Base-by-base conservation (phyloP, 1,284 basidiomycete species). In the Heliocybe sulcata region DNA sequence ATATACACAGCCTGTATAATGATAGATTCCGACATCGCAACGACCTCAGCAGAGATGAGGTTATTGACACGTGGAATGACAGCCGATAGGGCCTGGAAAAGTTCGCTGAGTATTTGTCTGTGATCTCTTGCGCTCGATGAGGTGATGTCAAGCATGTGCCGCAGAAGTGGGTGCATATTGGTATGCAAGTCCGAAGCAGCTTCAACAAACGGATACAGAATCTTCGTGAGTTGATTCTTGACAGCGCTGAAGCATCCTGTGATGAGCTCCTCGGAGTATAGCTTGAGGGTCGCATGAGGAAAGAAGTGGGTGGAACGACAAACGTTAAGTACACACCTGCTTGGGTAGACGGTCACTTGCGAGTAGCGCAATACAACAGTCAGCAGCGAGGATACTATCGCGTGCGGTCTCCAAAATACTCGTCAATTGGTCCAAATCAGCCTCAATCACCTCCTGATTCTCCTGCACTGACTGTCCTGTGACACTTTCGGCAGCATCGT, bases 221-320 rank as follows among this genome's bases (percentile, higher is more conserved):
- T 76, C 65, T 83, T 83, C 0, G 82, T 83, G 23, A 98, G 80
- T 57, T 89, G 85, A 56, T 87, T 86, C 66, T 95, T 94, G 59
- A 94, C 76, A 0, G 85, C 76, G 35, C 73, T 75, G 8, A 98
- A 77, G 65, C 92, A 94, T 0, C 81, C 73, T 0, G 84, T 85
- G 55, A 98, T 87, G 12, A 94, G 74, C 66, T 98, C 95, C 66
- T 98, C 95, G 0, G 94, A 96, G 66, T 91, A 96, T 31, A 92
- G 72, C 90, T 92, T 42, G n/a, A 26, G 14, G 54, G 57, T 45
- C n/a, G 47, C 22, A 25, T 45, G 27, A 45, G 48, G 33, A 22
- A 31, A 51, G 16, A 49, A 26, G 56, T 16, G 53, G 29, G 20
- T 45, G 22, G 31, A 54, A 45, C 27, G 9, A 51, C 4, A 47